Percentiles rank a stretch among this genome's conserved stretches.
Conservation (phyloP, 257 asterid species). For the Solanum acaule region DNA sequence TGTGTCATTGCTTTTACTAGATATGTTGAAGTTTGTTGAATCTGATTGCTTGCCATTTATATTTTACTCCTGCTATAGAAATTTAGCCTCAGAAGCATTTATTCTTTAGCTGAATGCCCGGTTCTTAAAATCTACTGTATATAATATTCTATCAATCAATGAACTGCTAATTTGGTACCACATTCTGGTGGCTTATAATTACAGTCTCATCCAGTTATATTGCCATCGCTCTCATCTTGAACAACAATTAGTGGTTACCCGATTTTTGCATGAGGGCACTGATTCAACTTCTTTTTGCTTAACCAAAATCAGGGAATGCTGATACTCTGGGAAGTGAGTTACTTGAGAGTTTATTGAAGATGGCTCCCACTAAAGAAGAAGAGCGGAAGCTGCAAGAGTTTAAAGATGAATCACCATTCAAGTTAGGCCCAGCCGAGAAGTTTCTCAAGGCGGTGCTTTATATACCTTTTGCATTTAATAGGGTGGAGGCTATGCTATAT, state of each 20-base stretch:
- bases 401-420: conserved; percentile 51
- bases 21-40: background rate
- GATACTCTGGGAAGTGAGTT: conserved; percentile 70
- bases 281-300: background rate
- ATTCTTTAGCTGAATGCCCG: background rate
- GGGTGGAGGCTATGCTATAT: conserved; percentile 81
- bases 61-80: background rate
- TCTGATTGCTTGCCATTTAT: background rate
- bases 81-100: background rate
- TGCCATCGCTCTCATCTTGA: background rate
- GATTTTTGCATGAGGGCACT: background rate
- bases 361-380: conserved; percentile 83
- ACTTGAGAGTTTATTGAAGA: conserved; percentile 63
- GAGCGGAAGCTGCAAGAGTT: conserved; percentile 53
- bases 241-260: background rate
- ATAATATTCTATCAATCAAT: background rate
- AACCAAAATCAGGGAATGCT: conserved; percentile 42
- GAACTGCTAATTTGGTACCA: background rate
- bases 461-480: conserved; percentile 74
- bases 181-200: background rate
- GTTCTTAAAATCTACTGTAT: background rate
- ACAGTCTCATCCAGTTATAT: background rate
- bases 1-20: background rate
- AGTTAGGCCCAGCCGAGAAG: conserved; percentile 70
- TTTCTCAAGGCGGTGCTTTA: conserved; percentile 64